Evolutionary conservation across 129 eudicot genomes (phyloP), one percentile per base, ranked within the genome.

Genomic region (Lactuca sativa): DNA sequence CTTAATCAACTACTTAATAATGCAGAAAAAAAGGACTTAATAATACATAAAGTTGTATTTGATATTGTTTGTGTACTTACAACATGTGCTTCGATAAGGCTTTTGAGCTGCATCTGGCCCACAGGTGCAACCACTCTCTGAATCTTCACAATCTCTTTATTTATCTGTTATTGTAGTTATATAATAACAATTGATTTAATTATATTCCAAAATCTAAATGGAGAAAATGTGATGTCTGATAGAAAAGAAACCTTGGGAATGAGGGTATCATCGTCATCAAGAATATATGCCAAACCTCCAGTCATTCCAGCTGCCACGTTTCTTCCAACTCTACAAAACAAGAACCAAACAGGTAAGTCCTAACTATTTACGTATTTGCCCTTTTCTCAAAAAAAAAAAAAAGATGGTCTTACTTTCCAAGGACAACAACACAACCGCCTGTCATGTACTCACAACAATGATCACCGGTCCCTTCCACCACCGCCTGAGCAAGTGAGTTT

Each of bases 281-380:
- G 97, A 61, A 95, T 75, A 66, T 95, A 95, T 11, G 96, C 97
- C 86, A 95, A 73, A 70, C 99, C 99, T 71, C 99, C 99, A 1
- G 97, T 95, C 99, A 95, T 95, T 41, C 99, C 99, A 53, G 97
- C 99, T 7, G 99, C 99, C 64, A 95, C 97, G 32, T 95, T 95
- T 74, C 97, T 77, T 60, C 99, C 99, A 66, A 90, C 97, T 78
- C 99, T 90, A 21, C 34, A 8, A 21, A 25, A 25, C 5, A 30
- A 62, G 6, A 16, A 62, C 15, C 12, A 43, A 43, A 43, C 44
- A 40, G 44, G 6, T 40, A 25, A 25, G 30, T 25, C 30, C 30
- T 6, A 47, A 11, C 12, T 10, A 40, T 40, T 40, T 40, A 7
- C 9, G 10, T 1, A 43, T 43, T 43, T 9, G 9, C 12, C 10